Conservation (phyloP, 2,329 filamentous ascomycete genomes). For the Gnomoniopsis smithogilvyi region DNA sequence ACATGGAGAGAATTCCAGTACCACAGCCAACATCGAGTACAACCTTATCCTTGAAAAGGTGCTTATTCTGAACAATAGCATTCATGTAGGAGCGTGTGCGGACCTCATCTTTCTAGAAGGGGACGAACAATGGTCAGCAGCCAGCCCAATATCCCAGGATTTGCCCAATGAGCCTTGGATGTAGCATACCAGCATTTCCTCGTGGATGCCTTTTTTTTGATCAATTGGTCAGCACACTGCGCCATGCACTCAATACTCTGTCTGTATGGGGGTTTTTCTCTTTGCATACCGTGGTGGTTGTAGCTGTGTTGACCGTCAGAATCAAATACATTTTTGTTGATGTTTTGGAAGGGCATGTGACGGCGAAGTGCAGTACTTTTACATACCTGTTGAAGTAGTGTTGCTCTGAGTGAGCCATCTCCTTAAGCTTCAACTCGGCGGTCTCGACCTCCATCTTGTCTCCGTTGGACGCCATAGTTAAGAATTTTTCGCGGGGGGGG, state of each 20-base stretch:
- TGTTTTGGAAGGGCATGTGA: neutral
- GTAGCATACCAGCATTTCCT: constrained; percentile 89
- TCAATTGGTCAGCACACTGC: constrained; percentile 10
- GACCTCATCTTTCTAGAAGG: constrained; percentile 88
- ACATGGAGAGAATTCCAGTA: constrained; percentile 98
- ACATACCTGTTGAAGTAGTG: constrained; percentile 97
- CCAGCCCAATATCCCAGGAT: constrained; percentile 22
- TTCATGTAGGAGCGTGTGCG: constrained; percentile 96
- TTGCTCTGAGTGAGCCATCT: constrained; percentile 90
- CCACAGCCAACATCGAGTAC: constrained; percentile 97
- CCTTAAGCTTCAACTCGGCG: constrained; percentile 62
- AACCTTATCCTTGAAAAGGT: constrained; percentile 76
- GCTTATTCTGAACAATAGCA: constrained; percentile 94
- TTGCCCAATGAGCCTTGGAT: constrained; percentile 8
- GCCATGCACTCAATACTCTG: neutral
- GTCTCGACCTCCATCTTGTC: constrained; percentile 57
- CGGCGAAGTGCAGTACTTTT: constrained; percentile 24
- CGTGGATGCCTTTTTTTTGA: constrained; percentile 73
- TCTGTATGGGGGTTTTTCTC: constrained; percentile 26
- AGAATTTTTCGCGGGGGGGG: neutral
- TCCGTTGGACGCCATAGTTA: constrained; percentile 37
- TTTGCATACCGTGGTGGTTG: constrained; percentile 82
- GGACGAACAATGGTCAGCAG: neutral
- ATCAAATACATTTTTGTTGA: neutral
- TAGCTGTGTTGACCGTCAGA: constrained; percentile 57